These are phyloP conservation scores for Gloeopeniophorella convolvens DNA, from an alignment of 768 basidiomycete species.

Conservation along the genomic window DNA sequence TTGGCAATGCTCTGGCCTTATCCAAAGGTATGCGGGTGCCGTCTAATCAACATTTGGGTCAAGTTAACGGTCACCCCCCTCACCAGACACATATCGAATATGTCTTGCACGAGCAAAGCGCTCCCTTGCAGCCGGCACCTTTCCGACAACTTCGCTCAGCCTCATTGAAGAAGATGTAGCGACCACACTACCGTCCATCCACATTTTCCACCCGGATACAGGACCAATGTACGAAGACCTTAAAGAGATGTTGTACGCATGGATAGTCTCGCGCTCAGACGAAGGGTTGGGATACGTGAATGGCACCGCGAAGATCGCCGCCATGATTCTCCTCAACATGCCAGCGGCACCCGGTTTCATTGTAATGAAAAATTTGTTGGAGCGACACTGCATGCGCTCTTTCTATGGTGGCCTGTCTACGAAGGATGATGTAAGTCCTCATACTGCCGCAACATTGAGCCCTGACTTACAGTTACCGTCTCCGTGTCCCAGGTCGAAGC, in stretches of 20 bases:
- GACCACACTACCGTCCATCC: slow-evolving; percentile 66
- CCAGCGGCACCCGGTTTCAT: slow-evolving; percentile 67
- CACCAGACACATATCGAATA: slow-evolving; percentile 60
- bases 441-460: slow-evolving; percentile 10
- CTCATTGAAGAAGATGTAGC: slow-evolving; percentile 71
- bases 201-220: slow-evolving; percentile 68
- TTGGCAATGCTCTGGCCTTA: slow-evolving; percentile 76
- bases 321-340: slow-evolving; percentile 84
- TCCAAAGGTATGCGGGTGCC: slow-evolving; percentile 55
- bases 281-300: slow-evolving; percentile 70
- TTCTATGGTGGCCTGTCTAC: slow-evolving; percentile 70
- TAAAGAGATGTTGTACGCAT: slow-evolving; percentile 78
- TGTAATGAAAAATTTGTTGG: slow-evolving; percentile 78
- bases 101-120: slow-evolving; percentile 71
- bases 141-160: slow-evolving; percentile 55
- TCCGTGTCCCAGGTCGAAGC: slow-evolving; percentile 63
- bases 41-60: slow-evolving; percentile 7
- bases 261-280: slow-evolving; percentile 81
- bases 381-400: slow-evolving; percentile 77
- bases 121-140: slow-evolving; percentile 55
- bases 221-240: slow-evolving; percentile 81
- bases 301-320: slow-evolving; percentile 70
- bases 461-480: background rate
- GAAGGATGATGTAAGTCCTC: slow-evolving; percentile 68
- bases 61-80: background rate